Base-by-base conservation (phyloP, 1,284 basidiomycete genomes). In the Puccinia novopanici region DNA sequence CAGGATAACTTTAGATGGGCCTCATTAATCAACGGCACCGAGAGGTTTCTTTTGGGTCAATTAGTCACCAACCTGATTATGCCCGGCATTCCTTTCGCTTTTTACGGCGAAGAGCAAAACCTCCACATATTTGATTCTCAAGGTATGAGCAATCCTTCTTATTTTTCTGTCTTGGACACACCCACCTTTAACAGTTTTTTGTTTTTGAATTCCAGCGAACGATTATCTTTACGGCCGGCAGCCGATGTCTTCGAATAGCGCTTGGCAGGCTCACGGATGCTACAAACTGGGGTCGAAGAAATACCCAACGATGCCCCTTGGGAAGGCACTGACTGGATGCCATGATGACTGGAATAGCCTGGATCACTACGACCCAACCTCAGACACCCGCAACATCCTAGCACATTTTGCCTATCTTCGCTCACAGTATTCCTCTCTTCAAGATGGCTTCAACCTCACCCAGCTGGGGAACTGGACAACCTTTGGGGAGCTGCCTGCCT, bases 1-100 rank as follows among this genome's bases (percentile, higher is more conserved):
- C 95, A 95, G 87, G 94, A 96, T 87, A 89, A 95, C n/a, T 95
- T 92, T 88, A 89, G 94, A 81, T 96, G 94, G 94, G 92, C 93
- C 2, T 90, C 91, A 86, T 85, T 95, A 84, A 89, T 91, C 82
- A 92, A 93, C 84, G 94, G 94, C 24, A 92, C 91, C 0, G 89
- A 92, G 83, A 89, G 89, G 83, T 91, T 91, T 82, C 90, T 89
- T 8, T 86, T 94, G 72, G 93, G 89, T 2, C 90, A 91, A 17
- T 95, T 95, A 84, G 88, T 95, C 83, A 90, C 91, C 42, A 89
- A 89, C 42, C 84, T 95, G 82, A 88, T 95, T 24, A 91, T 96
- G 90, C 94, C 94, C 30, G 94, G 94, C 83, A 90, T 95, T 72
- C 89, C 93, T 22, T 86, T 95, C 85, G 90, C 89, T 84, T 30